Evolutionary conservation across 192 early-diverging fungal genomes (phyloP).

Genomic region (Entomortierella parvispora): DNA sequence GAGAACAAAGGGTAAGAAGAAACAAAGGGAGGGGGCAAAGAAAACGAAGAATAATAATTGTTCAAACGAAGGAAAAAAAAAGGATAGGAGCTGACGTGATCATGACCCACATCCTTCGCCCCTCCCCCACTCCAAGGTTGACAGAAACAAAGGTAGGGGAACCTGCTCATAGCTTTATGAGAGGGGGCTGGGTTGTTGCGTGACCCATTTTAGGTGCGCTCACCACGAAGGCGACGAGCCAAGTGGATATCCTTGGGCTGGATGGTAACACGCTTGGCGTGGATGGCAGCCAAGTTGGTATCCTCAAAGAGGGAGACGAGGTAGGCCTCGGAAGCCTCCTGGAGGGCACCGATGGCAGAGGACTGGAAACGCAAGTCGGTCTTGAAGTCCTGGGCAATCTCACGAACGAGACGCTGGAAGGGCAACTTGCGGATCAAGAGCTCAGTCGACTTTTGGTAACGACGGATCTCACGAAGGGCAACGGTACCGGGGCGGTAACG

Average conservation of each 20-base stretch:
- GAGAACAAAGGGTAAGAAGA: too few relatives aligned
- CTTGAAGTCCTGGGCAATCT: conserved; percentile 99
- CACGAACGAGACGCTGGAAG: conserved; percentile 94
- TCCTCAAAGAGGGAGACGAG: conserved; percentile 93
- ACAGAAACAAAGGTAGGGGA: background rate
- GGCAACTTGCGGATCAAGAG: conserved; percentile 93
- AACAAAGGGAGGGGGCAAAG: too few relatives aligned
- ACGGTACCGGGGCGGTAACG: conserved; percentile 91
- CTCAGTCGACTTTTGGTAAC: conserved; percentile 97
- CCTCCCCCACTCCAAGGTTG: too few relatives aligned
- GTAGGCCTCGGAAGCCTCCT: conserved; percentile 98
- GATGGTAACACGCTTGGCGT: conserved; percentile 99
- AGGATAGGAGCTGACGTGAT: too few relatives aligned
- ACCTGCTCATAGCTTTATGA: conserved; percentile 51
- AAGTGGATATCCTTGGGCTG: conserved; percentile 99
- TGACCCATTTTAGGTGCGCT: conserved; percentile 91
- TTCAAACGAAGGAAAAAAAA: too few relatives aligned
- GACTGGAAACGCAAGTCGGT: conserved; percentile 99
- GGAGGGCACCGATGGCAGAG: conserved; percentile 98
- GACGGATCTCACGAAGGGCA: conserved; percentile 92
- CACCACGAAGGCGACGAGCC: conserved; percentile 94
- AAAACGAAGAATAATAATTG: too few relatives aligned
- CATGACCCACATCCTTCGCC: too few relatives aligned
- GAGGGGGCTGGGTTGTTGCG: conserved; percentile 96
- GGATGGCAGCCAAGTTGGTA: conserved; percentile 99